Evolutionary conservation across 371 early-diverging fungal species (phyloP).

Genomic region (Rhizopus sp.): DNA sequence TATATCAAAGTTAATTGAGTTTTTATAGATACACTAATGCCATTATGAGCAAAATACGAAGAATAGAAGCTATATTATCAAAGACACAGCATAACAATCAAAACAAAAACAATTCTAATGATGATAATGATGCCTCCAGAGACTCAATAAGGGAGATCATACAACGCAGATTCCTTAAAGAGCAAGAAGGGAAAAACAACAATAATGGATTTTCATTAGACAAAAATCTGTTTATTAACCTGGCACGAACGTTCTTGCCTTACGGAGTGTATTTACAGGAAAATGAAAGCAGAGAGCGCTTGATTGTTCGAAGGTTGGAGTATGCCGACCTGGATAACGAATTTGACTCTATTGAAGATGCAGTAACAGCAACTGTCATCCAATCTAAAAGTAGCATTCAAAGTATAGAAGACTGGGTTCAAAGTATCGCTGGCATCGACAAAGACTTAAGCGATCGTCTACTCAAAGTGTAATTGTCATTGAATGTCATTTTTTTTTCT

Average conservation of each 20-base stretch:
- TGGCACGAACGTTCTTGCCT: no score
- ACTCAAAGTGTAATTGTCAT: slow-evolving; percentile 23
- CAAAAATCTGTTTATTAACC: not conserved
- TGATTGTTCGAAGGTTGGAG: slow-evolving; percentile 24
- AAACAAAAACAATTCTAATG: no score
- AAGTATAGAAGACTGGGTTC: slow-evolving; percentile 26
- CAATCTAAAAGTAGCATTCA: slow-evolving; percentile 6
- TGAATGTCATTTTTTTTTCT: not conserved
- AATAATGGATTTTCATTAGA: slow-evolving; percentile 1
- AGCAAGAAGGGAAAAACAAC: not conserved
- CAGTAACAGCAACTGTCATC: slow-evolving; percentile 8
- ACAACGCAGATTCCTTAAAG: not conserved
- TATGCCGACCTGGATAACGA: slow-evolving; percentile 10
- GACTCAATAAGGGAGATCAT: no score
- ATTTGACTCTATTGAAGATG: slow-evolving; percentile 9
- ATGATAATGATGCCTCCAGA: no score
- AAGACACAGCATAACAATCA: no score
- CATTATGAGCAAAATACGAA: not conserved
- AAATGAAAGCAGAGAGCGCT: slow-evolving; percentile 26
- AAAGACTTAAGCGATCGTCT: slow-evolving; percentile 28
- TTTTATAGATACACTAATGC: slow-evolving; percentile 2
- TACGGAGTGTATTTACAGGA: slow-evolving; percentile 9
- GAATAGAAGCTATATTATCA: not conserved
- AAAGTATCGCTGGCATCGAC: slow-evolving; percentile 20
- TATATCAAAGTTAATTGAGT: not conserved